These are phyloP conservation scores for Hyaloscypha hepaticicola DNA, from an alignment of 495 filamentous ascomycete genomes.

Conservation along the genomic window DNA sequence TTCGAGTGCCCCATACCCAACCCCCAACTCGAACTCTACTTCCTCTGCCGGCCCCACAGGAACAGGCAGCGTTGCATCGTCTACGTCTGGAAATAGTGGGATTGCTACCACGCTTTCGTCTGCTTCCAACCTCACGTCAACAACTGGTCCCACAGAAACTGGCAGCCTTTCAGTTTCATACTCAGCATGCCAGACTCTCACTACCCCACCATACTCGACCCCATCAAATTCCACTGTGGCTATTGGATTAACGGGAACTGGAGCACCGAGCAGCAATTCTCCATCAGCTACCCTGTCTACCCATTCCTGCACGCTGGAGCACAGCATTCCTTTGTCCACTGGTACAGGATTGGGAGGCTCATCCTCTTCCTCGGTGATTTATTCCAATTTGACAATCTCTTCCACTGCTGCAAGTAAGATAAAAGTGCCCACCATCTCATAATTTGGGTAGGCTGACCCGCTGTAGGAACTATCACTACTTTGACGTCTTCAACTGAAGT, in stretches of 20 bases:
- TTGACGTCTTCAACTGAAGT: no score
- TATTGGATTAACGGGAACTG: no score
- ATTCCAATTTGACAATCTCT: no score
- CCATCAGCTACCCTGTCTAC: not conserved
- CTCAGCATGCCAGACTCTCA: not conserved
- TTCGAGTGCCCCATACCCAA: constrained; percentile 19
- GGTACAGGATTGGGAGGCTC: no score
- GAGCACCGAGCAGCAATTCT: no score
- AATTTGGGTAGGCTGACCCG: no score
- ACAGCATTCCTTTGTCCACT: not conserved
- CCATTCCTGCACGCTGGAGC: not conserved
- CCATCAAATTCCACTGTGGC: no score
- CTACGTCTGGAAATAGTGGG: not conserved
- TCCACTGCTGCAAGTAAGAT: no score
- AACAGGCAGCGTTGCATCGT: constrained; percentile 1
- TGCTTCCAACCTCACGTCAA: constrained; percentile 13
- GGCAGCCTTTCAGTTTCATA: not conserved
- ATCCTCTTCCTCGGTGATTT: no score
- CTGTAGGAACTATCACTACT: no score
- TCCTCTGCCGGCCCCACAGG: constrained; percentile 7
- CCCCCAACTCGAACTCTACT: not conserved
- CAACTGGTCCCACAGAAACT: constrained; percentile 10
- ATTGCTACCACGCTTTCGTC: not conserved
- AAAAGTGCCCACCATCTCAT: no score
- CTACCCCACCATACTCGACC: not conserved